A percentile compares a stretch with the other conserved stretches of the same genome.
These are phyloP conservation scores for Paraphaeosphaeria minitans DNA, from an alignment of 2,329 filamentous ascomycete genomes.

Conservation along the genomic window DNA sequence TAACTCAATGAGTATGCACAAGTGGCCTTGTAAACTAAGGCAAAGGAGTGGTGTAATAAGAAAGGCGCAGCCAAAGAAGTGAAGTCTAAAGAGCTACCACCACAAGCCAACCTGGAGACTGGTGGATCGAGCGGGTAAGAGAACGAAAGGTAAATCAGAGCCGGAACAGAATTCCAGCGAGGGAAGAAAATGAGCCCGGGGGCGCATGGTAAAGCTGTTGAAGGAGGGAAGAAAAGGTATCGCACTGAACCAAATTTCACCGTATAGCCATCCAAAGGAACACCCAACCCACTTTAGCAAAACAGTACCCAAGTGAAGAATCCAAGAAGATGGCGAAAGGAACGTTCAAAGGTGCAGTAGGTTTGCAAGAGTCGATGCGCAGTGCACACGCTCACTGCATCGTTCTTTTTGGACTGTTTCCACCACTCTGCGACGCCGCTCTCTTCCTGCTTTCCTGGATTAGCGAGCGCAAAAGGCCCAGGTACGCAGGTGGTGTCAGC, in stretches of 20 bases:
- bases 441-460: conserved; percentile 42
- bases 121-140: neutral
- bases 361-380: neutral
- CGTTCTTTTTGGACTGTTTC: conserved; percentile 37
- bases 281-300: neutral
- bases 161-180: neutral
- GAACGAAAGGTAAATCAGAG: neutral
- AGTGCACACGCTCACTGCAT: conserved; percentile 24
- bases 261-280: neutral
- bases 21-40: neutral
- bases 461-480: conserved; percentile 33
- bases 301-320: neutral
- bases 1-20: conserved; percentile 4
- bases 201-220: neutral
- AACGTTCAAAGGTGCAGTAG: neutral
- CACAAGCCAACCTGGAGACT: neutral
- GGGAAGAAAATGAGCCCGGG: neutral
- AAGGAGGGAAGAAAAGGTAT: neutral
- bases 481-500: conserved; percentile 30
- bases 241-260: neutral
- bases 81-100: neutral
- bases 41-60: neutral
- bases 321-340: neutral
- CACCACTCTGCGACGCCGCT: conserved; percentile 34
- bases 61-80: conserved; percentile 1